Base-by-base conservation (phyloP, 768 basidiomycete genomes). In the Udeniomyces megalosporus region DNA sequence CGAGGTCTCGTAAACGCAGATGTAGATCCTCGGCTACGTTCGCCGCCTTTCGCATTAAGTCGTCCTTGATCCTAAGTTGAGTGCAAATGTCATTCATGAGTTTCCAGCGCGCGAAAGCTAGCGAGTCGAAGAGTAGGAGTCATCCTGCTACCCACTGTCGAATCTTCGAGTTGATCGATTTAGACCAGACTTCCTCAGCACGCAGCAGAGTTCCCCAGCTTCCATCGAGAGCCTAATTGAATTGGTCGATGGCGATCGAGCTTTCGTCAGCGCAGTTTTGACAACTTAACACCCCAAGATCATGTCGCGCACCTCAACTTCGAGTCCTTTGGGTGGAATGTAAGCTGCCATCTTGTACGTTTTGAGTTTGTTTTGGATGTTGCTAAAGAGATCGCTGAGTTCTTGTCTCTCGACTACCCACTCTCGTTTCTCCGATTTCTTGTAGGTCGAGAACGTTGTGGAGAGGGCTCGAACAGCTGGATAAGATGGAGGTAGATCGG, bases 321-420 rank as follows among this genome's bases (percentile, higher is more conserved):
- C 75, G 22, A 90, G 74, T 2, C 87, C 90, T 3, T 74, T 71
- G 2, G 83, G 81, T 14, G 95, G 91, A 26, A 84, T 78, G 72
- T 92, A 97, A 69, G 87, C 82, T 62, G 82, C 78, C 67, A 99
- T 71, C 11, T 84, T 82, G 75, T 97, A 97, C 26, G 92, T 97
- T 73, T 79, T 81, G 60, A 97, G 76, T 74, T 97, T 96, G 0
- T 89, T 93, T 72, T 91, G 88, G 31, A 99, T 84, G 69, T 95
- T 93, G 3, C 86, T 84, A 66, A 96, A 88, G 15, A 96, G 79
- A 1, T 86, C 87, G 10, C 83, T 81, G 11, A 95, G 76, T 62
- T 92, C 91, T 70, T 89, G 86, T 70, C 84, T 82, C 73, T 97
- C 92, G 8, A 82, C 83, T 11, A 90, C 87, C 88, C 90, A 95